Base-by-base conservation (phyloP, 345 rosid genomes). In the Arabidopsis suecica region DNA sequence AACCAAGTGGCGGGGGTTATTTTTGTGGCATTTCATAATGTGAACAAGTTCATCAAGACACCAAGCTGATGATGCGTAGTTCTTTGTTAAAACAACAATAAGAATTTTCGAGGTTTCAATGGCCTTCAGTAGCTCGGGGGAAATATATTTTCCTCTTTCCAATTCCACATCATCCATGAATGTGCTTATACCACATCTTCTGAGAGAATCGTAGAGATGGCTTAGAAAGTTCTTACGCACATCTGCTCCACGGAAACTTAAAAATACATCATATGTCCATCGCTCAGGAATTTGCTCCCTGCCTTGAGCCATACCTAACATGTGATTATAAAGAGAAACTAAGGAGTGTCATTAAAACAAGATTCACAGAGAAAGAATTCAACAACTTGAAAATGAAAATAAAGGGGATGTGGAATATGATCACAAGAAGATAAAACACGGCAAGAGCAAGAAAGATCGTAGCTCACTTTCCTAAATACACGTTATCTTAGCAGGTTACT, bases 211-310 rank as follows among this genome's bases (percentile, higher is more conserved):
- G 10, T 60, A 20, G 55, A 76, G 79, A 33, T 76, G 74, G 38
- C 49, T 51, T 7, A 58, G 38, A 45, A 76, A 61, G 38, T 10
- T 23, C n/a, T 28, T 28, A 4, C 76, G 53, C 3, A 42, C 45
- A 67, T 77, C 69, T 16, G 22, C 41, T 6, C 79, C 74, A 40
- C 44, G 42, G 42, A 69, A 77, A 55, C 75, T 76, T 5, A 69
- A 10, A 32, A 77, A 69, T 25, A 77, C 80, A 55, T 70, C 75
- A 12, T 69, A 55, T 7, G 4, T 13, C 61, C 71, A 67, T 67
- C 14, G 37, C 25, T 67, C 47, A 1, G 9, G 14, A 30, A 2
- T 28, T 30, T 0, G 23, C 13, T 6, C 55, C 40, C 0, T 36
- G 33, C 20, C 71, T 66, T 16, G 3, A 18, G n/a, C 20, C 37